Base-by-base conservation (phyloP, 2,329 filamentous ascomycete genomes). In the Aspergillus versicolor region DNA sequence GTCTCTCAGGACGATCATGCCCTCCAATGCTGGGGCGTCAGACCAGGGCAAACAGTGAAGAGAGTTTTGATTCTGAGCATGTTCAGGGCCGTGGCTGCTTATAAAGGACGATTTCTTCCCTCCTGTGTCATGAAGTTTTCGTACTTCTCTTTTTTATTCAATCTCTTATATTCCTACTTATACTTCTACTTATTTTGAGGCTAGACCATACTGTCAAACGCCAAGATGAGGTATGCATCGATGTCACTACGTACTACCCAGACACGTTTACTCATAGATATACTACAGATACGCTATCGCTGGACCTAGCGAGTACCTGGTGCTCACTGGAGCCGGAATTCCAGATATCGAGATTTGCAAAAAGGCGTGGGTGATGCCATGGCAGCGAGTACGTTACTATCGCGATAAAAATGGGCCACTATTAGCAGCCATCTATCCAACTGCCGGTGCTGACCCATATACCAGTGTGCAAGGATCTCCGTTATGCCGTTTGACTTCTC, bases 291-390 rank as follows among this genome's bases (percentile, higher is more conserved):
- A 88, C 76, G 84, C 81, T 72, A 83, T 91, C 62, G 88, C 89
- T 19, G 84, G 85, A 55, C 87, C 90, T 27, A 89, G 92, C 76
- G 85, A 91, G 77, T 95, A 94, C 81, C 88, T 95, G 75, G 90
- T 91, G 80, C 84, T 94, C 66, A 94, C 90, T 66, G 91, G 91
- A 77, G 87, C 87, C 76, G 86, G 88, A 63, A 82, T 96, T 65
- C 81, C 86, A 43, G 87, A 83, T 67, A 85, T 95, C 65, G 84
- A 84, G 64, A 92, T 95, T 73, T 86, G 84, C 69, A 96, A 95
- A 77, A 88, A 90, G 63, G 82, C 87, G 54, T 86, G 88, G 77
- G 81, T 91, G 17, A 83, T 81, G 75, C 89, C 89, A 54, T 85
- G 90, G 61, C 89, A 92, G 75, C 82, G 85, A 63, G 75, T 75